A percentile compares a stretch with the other conserved stretches of the same genome.
Conservation (phyloP, 1,284 basidiomycete genomes). For the Pascua sp. region DNA sequence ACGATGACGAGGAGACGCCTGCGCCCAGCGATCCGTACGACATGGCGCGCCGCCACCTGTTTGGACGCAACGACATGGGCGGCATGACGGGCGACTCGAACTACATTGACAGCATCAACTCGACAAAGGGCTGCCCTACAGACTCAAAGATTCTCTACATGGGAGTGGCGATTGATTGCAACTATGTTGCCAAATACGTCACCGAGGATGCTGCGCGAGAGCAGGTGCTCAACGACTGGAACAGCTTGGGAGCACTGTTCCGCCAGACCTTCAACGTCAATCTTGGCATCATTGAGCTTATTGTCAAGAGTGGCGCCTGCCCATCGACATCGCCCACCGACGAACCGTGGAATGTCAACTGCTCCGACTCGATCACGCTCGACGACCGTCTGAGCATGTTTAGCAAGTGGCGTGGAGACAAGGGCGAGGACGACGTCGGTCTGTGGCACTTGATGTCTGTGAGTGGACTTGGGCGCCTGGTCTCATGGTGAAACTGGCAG, state of each 20-base stretch:
- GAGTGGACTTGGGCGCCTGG: slow-evolving; percentile 44
- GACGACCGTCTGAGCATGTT: slow-evolving; percentile 74
- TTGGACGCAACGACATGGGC: slow-evolving; percentile 28
- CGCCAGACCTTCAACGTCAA: slow-evolving; percentile 79
- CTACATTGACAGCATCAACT: slow-evolving; percentile 65
- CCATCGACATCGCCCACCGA: slow-evolving; percentile 50
- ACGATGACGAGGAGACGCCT: slow-evolving; percentile 48
- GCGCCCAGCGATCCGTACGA: slow-evolving; percentile 31
- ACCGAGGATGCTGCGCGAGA: slow-evolving; percentile 63
- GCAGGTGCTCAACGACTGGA: slow-evolving; percentile 71
- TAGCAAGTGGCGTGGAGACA: slow-evolving; percentile 74
- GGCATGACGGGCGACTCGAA: slow-evolving; percentile 50
- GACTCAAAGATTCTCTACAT: slow-evolving; percentile 67
- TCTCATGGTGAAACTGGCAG: too few relatives aligned
- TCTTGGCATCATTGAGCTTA: slow-evolving; percentile 70
- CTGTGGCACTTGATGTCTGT: slow-evolving; percentile 90
- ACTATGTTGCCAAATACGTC: slow-evolving; percentile 64
- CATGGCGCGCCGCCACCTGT: slow-evolving; percentile 4
- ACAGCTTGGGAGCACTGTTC: slow-evolving; percentile 67
- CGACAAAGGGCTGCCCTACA: slow-evolving; percentile 68
- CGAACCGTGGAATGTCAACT: slow-evolving; percentile 53
- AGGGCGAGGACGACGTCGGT: slow-evolving; percentile 65
- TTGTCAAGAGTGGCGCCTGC: slow-evolving; percentile 47
- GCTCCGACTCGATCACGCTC: slow-evolving; percentile 54
- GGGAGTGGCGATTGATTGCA: slow-evolving; percentile 85